phyloP scores from a whole-genome alignment of 2,329 filamentous ascomycete genomes.

The Curvularia sp. region DNA sequence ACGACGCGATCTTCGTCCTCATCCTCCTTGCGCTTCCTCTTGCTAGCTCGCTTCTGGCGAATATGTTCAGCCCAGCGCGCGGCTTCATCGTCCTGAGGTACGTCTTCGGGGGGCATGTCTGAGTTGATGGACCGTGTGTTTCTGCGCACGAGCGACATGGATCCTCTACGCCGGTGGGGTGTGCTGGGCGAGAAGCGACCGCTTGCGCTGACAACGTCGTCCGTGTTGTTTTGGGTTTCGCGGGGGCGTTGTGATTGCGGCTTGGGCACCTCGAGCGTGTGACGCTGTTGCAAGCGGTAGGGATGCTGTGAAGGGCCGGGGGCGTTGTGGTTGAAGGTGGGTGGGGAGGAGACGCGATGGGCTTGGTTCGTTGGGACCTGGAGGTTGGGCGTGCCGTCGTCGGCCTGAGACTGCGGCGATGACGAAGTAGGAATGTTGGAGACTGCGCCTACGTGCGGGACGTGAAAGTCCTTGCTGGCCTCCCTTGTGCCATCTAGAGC shows the following conservation, averaged over 20 bases:
- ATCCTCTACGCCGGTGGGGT: slow-evolving; percentile 73
- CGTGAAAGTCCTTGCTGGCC: slow-evolving; percentile 37
- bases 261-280: slow-evolving; percentile 88
- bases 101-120: slow-evolving; percentile 82
- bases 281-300: slow-evolving; percentile 75
- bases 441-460: slow-evolving; percentile 30
- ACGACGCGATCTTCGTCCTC: slow-evolving; percentile 90
- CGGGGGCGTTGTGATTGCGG: slow-evolving; percentile 66
- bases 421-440: slow-evolving; percentile 19
- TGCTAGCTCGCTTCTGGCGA: slow-evolving; percentile 87
- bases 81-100: slow-evolving; percentile 87
- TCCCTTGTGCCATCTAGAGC: slow-evolving; percentile 38
- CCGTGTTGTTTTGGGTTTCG: slow-evolving; percentile 63
- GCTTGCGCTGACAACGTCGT: slow-evolving; percentile 71
- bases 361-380: slow-evolving; percentile 43
- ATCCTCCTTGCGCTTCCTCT: slow-evolving; percentile 81
- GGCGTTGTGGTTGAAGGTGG: slow-evolving; percentile 58
- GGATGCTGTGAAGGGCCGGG: slow-evolving; percentile 60
- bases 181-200: slow-evolving; percentile 82
- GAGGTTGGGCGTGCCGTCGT: slow-evolving; percentile 42
- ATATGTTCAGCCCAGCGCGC: slow-evolving; percentile 92
- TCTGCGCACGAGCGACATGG: slow-evolving; percentile 80
- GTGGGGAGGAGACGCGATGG: slow-evolving; percentile 69
- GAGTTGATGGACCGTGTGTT: slow-evolving; percentile 86
- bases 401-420: slow-evolving; percentile 24